Conservation (phyloP, 345 rosid genomes). For the Brassica cretica region DNA sequence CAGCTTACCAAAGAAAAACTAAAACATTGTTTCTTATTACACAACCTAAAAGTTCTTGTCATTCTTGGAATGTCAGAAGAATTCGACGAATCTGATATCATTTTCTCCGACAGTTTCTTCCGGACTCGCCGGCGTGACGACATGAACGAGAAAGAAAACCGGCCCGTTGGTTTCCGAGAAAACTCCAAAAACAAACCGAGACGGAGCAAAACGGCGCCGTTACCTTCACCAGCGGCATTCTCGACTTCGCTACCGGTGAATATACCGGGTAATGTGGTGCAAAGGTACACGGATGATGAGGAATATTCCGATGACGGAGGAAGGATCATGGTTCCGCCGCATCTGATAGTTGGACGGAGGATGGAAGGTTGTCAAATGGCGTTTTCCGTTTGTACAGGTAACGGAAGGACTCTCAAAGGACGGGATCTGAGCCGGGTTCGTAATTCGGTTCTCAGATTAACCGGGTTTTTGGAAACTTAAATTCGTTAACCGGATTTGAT, state of each 20-base stretch:
- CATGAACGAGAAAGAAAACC: constrained; percentile 29
- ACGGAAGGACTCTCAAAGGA: constrained; percentile 88
- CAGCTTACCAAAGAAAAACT: not conserved
- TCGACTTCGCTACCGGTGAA: constrained; percentile 44
- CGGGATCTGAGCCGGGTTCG: constrained; percentile 76
- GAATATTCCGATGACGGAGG: constrained; percentile 37
- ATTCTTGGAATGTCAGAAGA: constrained; percentile 43
- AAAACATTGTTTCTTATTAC: not conserved
- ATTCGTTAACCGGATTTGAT: not conserved
- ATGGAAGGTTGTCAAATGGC: constrained; percentile 64
- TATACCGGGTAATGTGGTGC: constrained; percentile 21
- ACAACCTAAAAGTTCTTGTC: not conserved
- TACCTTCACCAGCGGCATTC: not conserved
- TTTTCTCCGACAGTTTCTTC: constrained; percentile 42
- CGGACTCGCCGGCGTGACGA: constrained; percentile 3
- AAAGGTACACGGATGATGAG: constrained; percentile 25
- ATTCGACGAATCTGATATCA: constrained; percentile 55
- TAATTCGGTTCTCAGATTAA: constrained; percentile 77
- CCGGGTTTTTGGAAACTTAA: constrained; percentile 81
- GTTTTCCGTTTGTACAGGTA: constrained; percentile 74
- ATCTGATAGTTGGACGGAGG: constrained; percentile 41
- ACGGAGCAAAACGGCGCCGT: constrained; percentile 18
- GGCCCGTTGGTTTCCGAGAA: constrained; percentile 21
- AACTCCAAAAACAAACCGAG: constrained; percentile 16
- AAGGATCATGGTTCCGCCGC: constrained; percentile 43